phyloP scores from a whole-genome alignment of 768 basidiomycete species.

The Amanita pseudoporphyria region DNA sequence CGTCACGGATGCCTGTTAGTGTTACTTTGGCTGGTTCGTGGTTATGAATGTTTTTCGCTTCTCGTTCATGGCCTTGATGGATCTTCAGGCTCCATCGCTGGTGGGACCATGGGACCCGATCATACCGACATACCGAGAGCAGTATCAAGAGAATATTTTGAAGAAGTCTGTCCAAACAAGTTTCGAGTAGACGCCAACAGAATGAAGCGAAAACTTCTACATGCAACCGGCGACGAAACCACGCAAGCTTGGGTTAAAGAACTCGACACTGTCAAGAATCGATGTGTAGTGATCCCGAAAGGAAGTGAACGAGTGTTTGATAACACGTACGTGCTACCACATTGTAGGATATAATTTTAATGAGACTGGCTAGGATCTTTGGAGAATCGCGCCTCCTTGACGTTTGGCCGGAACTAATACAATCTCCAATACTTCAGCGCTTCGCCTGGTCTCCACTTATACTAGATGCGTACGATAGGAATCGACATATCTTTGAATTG shows the following conservation, averaged over 20 bases:
- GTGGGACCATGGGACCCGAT: slow-evolving; percentile 28
- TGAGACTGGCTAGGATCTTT: not conserved
- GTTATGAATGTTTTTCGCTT: not conserved
- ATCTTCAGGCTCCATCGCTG: slow-evolving; percentile 34
- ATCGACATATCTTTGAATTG: not conserved
- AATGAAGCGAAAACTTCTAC: slow-evolving; percentile 26
- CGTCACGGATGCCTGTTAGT: not conserved
- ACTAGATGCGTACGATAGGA: not conserved
- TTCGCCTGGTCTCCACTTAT: slow-evolving; percentile 6
- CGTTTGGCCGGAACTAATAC: slow-evolving; percentile 1
- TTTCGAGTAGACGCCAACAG: slow-evolving; percentile 30
- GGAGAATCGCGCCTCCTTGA: not conserved
- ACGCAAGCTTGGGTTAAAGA: slow-evolving; percentile 26
- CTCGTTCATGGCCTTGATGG: slow-evolving; percentile 27
- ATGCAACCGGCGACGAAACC: slow-evolving; percentile 27
- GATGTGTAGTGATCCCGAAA: slow-evolving; percentile 35
- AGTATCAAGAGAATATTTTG: slow-evolving; percentile 32
- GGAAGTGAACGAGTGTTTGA: not conserved
- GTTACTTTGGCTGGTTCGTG: not conserved
- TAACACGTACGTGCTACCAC: not conserved
- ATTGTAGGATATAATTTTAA: not conserved
- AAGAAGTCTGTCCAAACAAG: slow-evolving; percentile 32
- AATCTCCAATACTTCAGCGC: not conserved
- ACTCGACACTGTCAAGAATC: slow-evolving; percentile 29
- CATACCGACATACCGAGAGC: slow-evolving; percentile 33